phyloP scores from a whole-genome alignment of 768 basidiomycete species.

The Lentinus tigrinus region DNA sequence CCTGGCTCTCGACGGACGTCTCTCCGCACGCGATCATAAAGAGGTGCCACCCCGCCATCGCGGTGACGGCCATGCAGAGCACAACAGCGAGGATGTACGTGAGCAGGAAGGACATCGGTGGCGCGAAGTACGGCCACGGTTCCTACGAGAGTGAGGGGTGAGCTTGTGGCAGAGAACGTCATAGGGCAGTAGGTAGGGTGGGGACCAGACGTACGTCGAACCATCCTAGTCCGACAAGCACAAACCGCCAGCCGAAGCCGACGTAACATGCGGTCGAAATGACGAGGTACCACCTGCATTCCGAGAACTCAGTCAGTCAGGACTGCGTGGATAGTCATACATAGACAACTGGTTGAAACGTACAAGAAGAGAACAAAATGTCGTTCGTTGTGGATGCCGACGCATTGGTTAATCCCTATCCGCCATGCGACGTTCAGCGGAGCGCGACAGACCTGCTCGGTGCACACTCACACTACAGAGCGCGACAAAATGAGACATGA shows the following conservation, averaged over 20 bases:
- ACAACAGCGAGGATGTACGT: conserved; percentile 76
- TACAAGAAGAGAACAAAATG: conserved; percentile 96
- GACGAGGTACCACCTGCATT: conserved; percentile 74
- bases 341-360: conserved; percentile 29
- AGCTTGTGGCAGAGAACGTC: background rate
- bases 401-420: conserved; percentile 95
- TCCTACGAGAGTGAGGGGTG: conserved; percentile 11
- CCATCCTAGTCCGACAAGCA: conserved; percentile 57
- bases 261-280: conserved; percentile 62
- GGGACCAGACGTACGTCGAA: conserved; percentile 36
- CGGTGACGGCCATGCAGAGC: conserved; percentile 68
- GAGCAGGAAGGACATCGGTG: conserved; percentile 68
- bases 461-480: conserved; percentile 1
- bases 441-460: background rate
- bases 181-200: background rate
- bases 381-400: conserved; percentile 92
- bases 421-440: background rate
- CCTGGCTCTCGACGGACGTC: conserved; percentile 88
- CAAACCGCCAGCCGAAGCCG: conserved; percentile 59
- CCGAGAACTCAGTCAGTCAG: background rate
- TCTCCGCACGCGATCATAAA: conserved; percentile 73
- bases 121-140: conserved; percentile 42
- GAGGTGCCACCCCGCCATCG: conserved; percentile 74
- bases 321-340: background rate
- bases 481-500: background rate